phyloP scores from a whole-genome alignment of 257 asterid genomes.

The Salvia miltiorrhiza region DNA sequence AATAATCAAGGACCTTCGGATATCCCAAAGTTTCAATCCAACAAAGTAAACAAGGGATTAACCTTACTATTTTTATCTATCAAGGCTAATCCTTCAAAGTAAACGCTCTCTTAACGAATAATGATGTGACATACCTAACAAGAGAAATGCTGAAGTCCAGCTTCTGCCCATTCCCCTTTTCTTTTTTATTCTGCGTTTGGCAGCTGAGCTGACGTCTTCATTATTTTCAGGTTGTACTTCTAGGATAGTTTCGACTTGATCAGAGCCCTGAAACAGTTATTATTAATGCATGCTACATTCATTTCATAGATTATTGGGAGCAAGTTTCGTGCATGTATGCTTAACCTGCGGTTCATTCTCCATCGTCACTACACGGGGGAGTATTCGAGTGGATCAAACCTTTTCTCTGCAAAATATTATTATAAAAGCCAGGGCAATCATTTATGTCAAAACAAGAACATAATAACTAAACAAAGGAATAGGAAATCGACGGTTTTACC shows the following conservation, averaged over 20 bases:
- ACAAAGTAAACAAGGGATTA: no score
- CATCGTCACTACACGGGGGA: slow-evolving; percentile 26
- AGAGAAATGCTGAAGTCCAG: slow-evolving; percentile 55
- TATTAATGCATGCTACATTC: no score
- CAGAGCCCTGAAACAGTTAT: slow-evolving; percentile 24
- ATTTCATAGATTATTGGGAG: no score
- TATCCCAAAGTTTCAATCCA: no score
- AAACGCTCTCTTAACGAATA: no score
- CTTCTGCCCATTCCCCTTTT: slow-evolving; percentile 54
- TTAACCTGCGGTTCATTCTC: slow-evolving; percentile 35
- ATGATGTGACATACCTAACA: slow-evolving; percentile 42
- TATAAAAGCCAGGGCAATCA: no score
- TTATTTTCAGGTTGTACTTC: slow-evolving; percentile 10
- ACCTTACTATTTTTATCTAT: no score
- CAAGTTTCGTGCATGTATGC: no score
- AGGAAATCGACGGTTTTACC: neutral
- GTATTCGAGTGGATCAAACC: slow-evolving; percentile 41
- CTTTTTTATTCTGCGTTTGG: slow-evolving; percentile 2
- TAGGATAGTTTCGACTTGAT: neutral
- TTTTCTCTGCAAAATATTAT: slow-evolving; percentile 35
- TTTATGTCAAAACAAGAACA: neutral
- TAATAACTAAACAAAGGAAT: no score
- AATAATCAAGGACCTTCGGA: no score
- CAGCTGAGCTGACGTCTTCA: slow-evolving; percentile 1
- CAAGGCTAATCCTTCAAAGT: no score